A percentile compares a stretch with the other conserved stretches of the same genome.
Evolutionary conservation across 768 basidiomycete species (phyloP).

Genomic region (Suillus variegatus): DNA sequence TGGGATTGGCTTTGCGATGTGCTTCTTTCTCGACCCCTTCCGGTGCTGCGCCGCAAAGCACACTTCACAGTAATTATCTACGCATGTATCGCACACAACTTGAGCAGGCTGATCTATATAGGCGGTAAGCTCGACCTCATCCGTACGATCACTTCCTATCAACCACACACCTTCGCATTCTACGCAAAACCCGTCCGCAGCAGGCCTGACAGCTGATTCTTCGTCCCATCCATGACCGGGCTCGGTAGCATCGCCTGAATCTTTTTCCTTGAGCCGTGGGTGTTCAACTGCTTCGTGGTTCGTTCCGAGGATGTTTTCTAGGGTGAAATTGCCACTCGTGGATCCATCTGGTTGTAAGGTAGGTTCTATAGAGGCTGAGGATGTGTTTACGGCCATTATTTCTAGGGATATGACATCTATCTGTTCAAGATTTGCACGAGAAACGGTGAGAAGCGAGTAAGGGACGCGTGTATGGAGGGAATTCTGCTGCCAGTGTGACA

Average conservation of each 20-base stretch:
- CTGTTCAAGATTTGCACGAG: not conserved
- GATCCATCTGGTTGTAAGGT: conserved; percentile 10
- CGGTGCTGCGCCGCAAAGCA: conserved; percentile 85
- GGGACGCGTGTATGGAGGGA: conserved; percentile 14
- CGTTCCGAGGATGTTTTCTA: conserved; percentile 69
- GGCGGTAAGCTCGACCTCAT: not conserved
- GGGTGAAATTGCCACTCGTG: conserved; percentile 44
- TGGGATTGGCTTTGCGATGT: conserved; percentile 51
- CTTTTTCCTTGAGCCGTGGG: conserved; percentile 36
- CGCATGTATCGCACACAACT: conserved; percentile 69
- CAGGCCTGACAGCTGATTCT: conserved; percentile 47
- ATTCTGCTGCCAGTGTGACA: conserved; percentile 5
- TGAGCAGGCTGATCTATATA: conserved; percentile 79
- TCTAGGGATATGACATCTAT: conserved; percentile 14
- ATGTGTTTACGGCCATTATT: conserved; percentile 24
- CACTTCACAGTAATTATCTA: conserved; percentile 78
- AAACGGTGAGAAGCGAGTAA: conserved; percentile 13
- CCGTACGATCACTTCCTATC: not conserved
- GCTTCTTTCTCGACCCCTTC: conserved; percentile 74
- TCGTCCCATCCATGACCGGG: conserved; percentile 67
- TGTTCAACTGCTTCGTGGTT: conserved; percentile 66
- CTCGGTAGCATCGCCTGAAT: conserved; percentile 34
- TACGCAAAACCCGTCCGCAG: conserved; percentile 69
- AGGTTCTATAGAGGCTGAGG: conserved; percentile 17
- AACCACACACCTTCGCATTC: conserved; percentile 78